Conservation (phyloP, 441 rosid genomes). For the Populus trichocarpa region DNA sequence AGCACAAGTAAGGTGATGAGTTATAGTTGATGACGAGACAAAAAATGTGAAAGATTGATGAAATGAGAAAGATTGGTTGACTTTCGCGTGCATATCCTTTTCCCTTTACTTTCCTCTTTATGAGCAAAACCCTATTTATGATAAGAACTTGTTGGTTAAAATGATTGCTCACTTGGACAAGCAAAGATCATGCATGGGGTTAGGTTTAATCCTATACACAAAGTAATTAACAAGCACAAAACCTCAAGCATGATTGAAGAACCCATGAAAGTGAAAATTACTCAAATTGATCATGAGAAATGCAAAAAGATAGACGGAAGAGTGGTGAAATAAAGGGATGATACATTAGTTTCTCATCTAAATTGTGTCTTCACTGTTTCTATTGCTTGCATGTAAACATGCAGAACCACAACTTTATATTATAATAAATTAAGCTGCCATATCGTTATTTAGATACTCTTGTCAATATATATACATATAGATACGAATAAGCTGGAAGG, state of each 20-base stretch:
- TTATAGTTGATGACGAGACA: constrained; percentile 33
- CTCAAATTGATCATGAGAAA: background rate
- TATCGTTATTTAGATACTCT: too few species aligned
- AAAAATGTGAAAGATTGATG: constrained; percentile 5
- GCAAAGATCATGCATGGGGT: constrained; percentile 6
- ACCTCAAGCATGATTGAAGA: background rate
- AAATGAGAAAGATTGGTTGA: constrained; percentile 17
- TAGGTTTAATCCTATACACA: background rate
- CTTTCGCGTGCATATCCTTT: constrained; percentile 3
- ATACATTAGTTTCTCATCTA: background rate
- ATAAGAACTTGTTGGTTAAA: constrained; percentile 15
- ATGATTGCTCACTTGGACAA: constrained; percentile 17
- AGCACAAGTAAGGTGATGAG: constrained; percentile 24
- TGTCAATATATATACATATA: too few species aligned
- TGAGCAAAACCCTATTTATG: background rate
- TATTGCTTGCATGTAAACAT: background rate
- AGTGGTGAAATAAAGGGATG: background rate
- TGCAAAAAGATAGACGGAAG: background rate
- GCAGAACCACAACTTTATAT: background rate
- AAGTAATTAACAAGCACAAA: background rate
- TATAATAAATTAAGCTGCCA: too few species aligned
- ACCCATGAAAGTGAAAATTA: background rate
- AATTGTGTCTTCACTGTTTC: background rate
- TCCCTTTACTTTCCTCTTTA: background rate
- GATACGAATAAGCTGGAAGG: too few species aligned